Evolutionary conservation across 768 basidiomycete genomes (phyloP), one percentile per base, ranked within the genome.

Genomic region (Coprinellus aureogranulatus): DNA sequence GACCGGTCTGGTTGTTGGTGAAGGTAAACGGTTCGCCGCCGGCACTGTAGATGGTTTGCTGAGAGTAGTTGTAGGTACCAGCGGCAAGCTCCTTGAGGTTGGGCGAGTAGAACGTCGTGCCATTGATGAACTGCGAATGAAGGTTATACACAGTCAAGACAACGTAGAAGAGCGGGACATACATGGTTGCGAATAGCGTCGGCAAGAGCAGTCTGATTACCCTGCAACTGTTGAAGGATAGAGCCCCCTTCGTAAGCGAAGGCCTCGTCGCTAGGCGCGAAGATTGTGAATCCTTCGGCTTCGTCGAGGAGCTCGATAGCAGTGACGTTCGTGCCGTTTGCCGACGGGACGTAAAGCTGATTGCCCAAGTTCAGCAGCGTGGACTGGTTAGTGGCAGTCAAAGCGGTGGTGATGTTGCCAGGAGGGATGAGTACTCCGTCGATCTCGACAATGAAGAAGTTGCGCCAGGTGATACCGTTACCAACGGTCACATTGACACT

Each of bases 101-200:
- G 1, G 84, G 76, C 0, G 86, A 87, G 72, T 91, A 91, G 11
- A 83, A 68, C 0, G 84, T 77, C 0, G 88, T 79, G 25, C 85
- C 88, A 68, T 90, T 90, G 62, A 91, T 81, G 58, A 84, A 68
- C 84, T 86, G 53, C n/a, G n/a, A n/a, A 18, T 45, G 3, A 20
- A 5, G 52, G n/a, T 4, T 18, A 56, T n/a, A n/a, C n/a, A n/a
- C n/a, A n/a, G n/a, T n/a, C n/a, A n/a, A 9, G 20, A 26, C 18
- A 27, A 1, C 8, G 5, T n/a, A n/a, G n/a, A n/a, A 39, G n/a
- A 27, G 18, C 22, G 18, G 27, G 1, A 27, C 82, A 25, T 57
- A 89, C 85, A 62, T 89, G 89, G 67, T 90, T 90, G 40, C 69
- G 65, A 12, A 88, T 61, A 10, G 90, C 59, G 25, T 69, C 70